Base-by-base conservation (phyloP, 2,329 filamentous ascomycete species). In the Diatrype stigma region DNA sequence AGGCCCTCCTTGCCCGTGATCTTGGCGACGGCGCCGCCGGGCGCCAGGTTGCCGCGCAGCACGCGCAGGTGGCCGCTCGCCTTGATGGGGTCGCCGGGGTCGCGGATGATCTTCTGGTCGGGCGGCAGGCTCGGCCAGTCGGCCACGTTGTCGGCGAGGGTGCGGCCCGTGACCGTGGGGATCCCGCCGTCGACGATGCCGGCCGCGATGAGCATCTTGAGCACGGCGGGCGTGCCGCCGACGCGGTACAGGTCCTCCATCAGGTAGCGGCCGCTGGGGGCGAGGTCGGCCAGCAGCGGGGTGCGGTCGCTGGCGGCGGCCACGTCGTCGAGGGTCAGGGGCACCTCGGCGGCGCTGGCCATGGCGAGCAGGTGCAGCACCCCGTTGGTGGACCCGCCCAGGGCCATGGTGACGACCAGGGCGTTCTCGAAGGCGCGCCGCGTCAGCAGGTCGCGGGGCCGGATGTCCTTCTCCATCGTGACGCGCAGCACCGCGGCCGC, bases 1-100 rank as follows among this genome's bases (percentile, higher is more conserved):
- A 91, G 79, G 2, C 93, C 93, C 69, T 97, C 93, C 68, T 96
- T 96, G 34, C 93, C 93, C 0, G 93, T 96, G 69, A 97, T 96
- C 71, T 97, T 97, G 53, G 91, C 92, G 1, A 97, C 92, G 1
- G 92, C 89, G 32, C 93, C 93, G 11, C 85, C 87, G 1, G 93
- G 93, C 2, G 92, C 90, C 30, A 96, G 79, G 67, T 96, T 96
- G 19, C 93, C 93, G 53, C 82, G 81, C 3, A 97, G 79, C 53
- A 97, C 89, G 69, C 93, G 90, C 53, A 97, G 80, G 68, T 97
- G 93, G 42, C 93, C 93, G 0, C 85, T 90, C 1, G 77, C 59
- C 69, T 96, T 96, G 76, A 96, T 93, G 47, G 80, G 80, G 62
- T 82, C 58, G 12, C 80, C 76, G 8, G 96, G 75, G 0, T 88